Conservation (phyloP, 106 monocot genomes). For the Dendrobium huoshanense region DNA sequence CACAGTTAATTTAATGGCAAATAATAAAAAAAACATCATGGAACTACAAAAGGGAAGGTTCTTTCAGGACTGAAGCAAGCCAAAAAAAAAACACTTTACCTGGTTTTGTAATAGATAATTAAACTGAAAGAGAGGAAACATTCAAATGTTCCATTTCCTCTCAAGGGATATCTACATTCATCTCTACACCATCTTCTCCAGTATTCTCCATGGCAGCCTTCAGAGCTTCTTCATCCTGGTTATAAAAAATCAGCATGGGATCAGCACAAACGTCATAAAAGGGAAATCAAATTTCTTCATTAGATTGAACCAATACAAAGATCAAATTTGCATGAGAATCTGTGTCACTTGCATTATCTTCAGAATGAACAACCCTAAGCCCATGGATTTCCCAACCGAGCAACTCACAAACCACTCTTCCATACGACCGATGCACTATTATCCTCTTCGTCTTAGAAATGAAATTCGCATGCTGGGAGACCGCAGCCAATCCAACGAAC, state of each 20-base stretch:
- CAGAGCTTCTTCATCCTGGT: not conserved
- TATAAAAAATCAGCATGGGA: not conserved
- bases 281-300: not conserved
- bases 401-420: constrained; percentile 39
- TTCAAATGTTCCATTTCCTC: not conserved
- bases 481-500: constrained; percentile 32
- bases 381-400: constrained; percentile 43
- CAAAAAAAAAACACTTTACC: not conserved
- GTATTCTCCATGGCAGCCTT: not conserved
- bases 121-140: not conserved
- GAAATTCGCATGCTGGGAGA: constrained; percentile 52
- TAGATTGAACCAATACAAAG: not conserved
- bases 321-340: not conserved
- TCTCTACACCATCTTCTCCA: not conserved
- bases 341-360: constrained; percentile 6
- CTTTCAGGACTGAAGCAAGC: not conserved
- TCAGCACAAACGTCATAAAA: not conserved
- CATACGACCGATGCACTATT: constrained; percentile 52
- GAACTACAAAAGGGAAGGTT: not conserved
- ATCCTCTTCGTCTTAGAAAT: constrained; percentile 31
- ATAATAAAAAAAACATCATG: not conserved
- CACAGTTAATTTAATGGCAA: not conserved
- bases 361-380: constrained; percentile 27
- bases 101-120: not conserved
- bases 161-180: not conserved